phyloP scores from a whole-genome alignment of 2,329 filamentous ascomycete genomes.

The Aspergillus fijiensis region DNA sequence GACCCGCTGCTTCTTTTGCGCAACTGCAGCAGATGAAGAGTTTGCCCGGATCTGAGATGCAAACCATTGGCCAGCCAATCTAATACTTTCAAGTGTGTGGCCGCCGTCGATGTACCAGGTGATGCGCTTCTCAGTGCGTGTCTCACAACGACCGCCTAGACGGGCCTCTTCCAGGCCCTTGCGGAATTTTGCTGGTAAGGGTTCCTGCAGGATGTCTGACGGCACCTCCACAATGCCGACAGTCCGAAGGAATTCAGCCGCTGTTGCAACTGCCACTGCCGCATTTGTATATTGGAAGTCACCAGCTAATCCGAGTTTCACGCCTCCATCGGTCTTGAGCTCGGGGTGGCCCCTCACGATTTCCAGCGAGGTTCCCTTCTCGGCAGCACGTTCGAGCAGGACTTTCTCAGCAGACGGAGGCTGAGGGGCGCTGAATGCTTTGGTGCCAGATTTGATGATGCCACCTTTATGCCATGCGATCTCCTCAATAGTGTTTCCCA shows the following conservation, averaged over 20 bases:
- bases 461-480: constrained; percentile 94
- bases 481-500: constrained; percentile 74
- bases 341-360: constrained; percentile 52
- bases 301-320: constrained; percentile 60
- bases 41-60: constrained; percentile 49
- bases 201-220: constrained; percentile 37
- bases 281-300: constrained; percentile 65
- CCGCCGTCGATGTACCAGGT: constrained; percentile 85
- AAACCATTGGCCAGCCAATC: constrained; percentile 76
- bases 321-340: constrained; percentile 37
- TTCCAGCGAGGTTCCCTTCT: constrained; percentile 50
- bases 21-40: constrained; percentile 30
- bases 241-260: constrained; percentile 41
- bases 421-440: constrained; percentile 64
- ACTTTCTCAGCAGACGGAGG: constrained; percentile 55
- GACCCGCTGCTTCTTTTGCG: constrained; percentile 50
- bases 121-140: constrained; percentile 56
- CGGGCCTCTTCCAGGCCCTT: constrained; percentile 65
- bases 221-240: constrained; percentile 38
- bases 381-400: constrained; percentile 54
- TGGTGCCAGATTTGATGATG: constrained; percentile 69
- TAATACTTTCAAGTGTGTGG: constrained; percentile 81
- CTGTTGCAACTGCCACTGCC: constrained; percentile 56
- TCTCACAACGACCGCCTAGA: constrained; percentile 77
- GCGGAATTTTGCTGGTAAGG: constrained; percentile 62